phyloP scores from a whole-genome alignment of 1,139 yeast genomes.

The Kurtzmaniella quercitrusa region DNA sequence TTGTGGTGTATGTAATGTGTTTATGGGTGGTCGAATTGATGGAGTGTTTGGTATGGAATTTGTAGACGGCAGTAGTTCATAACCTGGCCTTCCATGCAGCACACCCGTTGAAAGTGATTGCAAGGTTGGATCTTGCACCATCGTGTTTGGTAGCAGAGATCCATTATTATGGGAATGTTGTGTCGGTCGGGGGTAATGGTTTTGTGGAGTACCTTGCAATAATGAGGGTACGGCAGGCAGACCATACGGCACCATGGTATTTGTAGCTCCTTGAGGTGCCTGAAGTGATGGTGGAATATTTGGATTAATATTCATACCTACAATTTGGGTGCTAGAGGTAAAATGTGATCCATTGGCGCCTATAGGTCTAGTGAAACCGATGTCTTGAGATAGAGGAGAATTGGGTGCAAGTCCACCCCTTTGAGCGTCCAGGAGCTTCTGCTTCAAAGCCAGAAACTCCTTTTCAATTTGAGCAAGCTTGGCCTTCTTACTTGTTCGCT shows the following conservation, averaged over 20 bases:
- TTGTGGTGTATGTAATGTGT: conserved; percentile 25
- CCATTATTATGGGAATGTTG: neutral
- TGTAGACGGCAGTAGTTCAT: conserved; percentile 9
- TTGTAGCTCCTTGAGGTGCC: neutral
- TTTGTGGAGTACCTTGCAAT: neutral
- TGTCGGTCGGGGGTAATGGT: neutral
- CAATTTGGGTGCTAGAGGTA: neutral
- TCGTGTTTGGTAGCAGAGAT: neutral
- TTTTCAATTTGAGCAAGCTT: conserved; percentile 79
- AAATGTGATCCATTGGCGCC: neutral
- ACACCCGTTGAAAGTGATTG: neutral
- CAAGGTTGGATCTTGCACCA: neutral
- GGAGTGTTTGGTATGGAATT: conserved; percentile 32
- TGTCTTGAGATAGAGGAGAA: neutral
- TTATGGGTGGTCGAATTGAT: conserved; percentile 15
- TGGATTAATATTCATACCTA: neutral
- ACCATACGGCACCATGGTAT: neutral
- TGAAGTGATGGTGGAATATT: neutral
- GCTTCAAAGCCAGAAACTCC: conserved; percentile 67
- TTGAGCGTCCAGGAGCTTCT: conserved; percentile 49
- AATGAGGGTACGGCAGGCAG: neutral
- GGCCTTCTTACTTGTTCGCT: conserved; percentile 84
- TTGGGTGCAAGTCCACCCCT: conserved; percentile 27
- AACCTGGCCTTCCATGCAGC: neutral
- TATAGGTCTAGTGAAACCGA: neutral